A percentile compares a stretch with the other conserved stretches of the same genome.
Evolutionary conservation across 352 stramenopile species (phyloP).

Genomic region (Stramenopiles sp.): DNA sequence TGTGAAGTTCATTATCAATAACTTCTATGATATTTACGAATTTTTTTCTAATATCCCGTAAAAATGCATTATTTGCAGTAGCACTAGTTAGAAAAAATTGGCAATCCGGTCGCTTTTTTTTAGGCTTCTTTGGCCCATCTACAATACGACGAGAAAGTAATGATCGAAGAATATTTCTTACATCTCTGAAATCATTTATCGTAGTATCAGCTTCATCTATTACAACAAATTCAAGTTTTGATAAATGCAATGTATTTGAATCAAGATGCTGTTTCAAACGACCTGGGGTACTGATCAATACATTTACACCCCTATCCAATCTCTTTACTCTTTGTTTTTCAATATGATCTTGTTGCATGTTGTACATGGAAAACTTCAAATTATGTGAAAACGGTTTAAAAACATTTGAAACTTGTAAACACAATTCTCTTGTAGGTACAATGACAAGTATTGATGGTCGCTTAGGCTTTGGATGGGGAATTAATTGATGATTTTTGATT

Average conservation of each 20-base stretch:
- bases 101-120: neutral
- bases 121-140: neutral
- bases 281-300: neutral
- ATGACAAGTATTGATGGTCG: constrained; percentile 80
- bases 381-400: constrained; percentile 33
- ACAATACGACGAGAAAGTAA: neutral
- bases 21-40: neutral
- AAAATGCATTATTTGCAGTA: neutral
- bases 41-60: neutral
- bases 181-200: neutral
- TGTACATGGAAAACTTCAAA: neutral
- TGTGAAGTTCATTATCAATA: neutral
- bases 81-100: neutral
- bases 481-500: too few species aligned
- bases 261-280: neutral
- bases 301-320: neutral
- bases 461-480: constrained; percentile 21
- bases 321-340: neutral
- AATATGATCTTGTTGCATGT: neutral
- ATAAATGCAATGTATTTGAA: neutral
- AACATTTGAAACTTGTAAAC: constrained; percentile 59
- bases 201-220: neutral
- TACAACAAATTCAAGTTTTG: neutral
- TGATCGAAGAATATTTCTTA: neutral
- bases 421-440: constrained; percentile 84